Conservation (phyloP, 2,329 filamentous ascomycete species). For the Ophiostoma australiae region DNA sequence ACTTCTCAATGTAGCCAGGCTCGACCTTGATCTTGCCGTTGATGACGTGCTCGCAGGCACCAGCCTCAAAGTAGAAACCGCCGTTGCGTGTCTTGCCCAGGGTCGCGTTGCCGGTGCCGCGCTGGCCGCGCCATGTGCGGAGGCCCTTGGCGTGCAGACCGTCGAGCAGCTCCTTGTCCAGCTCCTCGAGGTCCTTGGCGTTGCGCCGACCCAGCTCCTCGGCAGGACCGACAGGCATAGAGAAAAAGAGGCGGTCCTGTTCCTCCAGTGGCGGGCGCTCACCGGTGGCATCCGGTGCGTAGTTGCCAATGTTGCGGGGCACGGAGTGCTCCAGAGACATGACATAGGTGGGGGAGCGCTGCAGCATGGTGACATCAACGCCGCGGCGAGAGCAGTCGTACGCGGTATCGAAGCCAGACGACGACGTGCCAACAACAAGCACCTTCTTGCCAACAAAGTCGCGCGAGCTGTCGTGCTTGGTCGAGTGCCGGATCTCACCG, state of each 20-base stretch:
- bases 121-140: slow-evolving; percentile 22
- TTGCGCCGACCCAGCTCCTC: slow-evolving; percentile 22
- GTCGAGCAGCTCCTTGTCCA: slow-evolving; percentile 19
- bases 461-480: slow-evolving; percentile 15
- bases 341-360: slow-evolving; percentile 70
- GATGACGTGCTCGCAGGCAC: slow-evolving; percentile 23
- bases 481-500: slow-evolving; percentile 19
- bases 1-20: slow-evolving; percentile 30
- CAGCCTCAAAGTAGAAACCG: slow-evolving; percentile 24
- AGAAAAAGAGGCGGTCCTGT: background rate
- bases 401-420: slow-evolving; percentile 71
- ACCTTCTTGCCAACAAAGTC: slow-evolving; percentile 52
- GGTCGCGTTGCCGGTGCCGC: slow-evolving; percentile 19
- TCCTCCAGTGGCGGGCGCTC: background rate
- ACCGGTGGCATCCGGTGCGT: background rate
- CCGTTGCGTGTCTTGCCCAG: slow-evolving; percentile 22
- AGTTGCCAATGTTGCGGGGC: slow-evolving; percentile 16
- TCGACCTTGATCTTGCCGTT: slow-evolving; percentile 22
- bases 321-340: slow-evolving; percentile 41
- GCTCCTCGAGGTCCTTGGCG: slow-evolving; percentile 16
- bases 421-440: slow-evolving; percentile 71
- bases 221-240: slow-evolving; percentile 17
- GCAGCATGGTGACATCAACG: slow-evolving; percentile 68
- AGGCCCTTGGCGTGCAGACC: slow-evolving; percentile 15
- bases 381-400: slow-evolving; percentile 63